Evolutionary conservation across 192 early-diverging fungal species (phyloP), one percentile per base, ranked within the genome.

Genomic region (Backusella mclennaniae): DNA sequence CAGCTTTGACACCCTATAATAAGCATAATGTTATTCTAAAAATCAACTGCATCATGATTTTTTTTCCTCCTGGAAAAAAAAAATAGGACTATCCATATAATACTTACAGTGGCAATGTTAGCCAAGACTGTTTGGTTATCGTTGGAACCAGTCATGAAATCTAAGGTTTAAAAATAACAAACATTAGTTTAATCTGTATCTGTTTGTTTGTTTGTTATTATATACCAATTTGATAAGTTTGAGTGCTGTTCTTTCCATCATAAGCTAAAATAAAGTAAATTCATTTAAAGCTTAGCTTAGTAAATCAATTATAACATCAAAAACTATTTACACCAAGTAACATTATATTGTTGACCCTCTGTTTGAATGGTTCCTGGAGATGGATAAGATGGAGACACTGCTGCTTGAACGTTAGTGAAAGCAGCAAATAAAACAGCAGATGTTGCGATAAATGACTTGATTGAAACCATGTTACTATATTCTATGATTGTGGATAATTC

Each of bases 131-230:
- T 66, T 67, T 84, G 82, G 9, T 77, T 56, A 3, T 38, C 14
- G 66, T 84, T 76, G 26, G 80, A 79, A 14, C 82, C 82, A 35
- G 82, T 84, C 82, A 84, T 84, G 31, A 84, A 84, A 63, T 84
- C 82, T 82, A 79, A 52, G 15, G 6, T 35, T 36, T 35, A 36
- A 44, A 21, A 35, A 11, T 3, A 26, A 44, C 26, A 14, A 38
- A 29, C 7, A 19, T 11, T 44, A 71, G 42, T 46, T 46, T 26
- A 56, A 26, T 4, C 12, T 7, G 56, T 9, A 1, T 63, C 23
- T 26, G 12, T 29, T 42, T 41, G 21, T 42, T 71, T 41, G 21
- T 71, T 41, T 71, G 15, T 46, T 46, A 39, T 44, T 31, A 44
- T 44, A 17, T 71, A 71, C 69, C 69, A 71, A 71, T 71, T 44